Evolutionary conservation across 495 filamentous ascomycete genomes (phyloP).

Genomic region (Pyrenula massariospora): DNA sequence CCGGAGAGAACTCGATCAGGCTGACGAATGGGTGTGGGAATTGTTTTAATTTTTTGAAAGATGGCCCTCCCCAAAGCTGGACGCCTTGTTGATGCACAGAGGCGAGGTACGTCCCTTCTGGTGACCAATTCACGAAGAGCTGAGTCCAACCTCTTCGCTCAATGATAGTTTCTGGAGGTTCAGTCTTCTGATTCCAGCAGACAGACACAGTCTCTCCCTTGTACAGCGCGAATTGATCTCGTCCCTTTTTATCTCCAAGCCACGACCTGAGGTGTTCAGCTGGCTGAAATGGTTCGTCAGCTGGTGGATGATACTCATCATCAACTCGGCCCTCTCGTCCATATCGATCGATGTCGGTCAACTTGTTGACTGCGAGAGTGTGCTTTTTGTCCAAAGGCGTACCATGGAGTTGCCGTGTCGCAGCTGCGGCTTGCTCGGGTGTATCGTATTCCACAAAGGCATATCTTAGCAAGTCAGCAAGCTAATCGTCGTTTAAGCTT

Average conservation of each 20-base stretch:
- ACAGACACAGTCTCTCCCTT: constrained; percentile 81
- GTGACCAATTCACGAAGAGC: constrained; percentile 94
- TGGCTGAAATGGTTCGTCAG: constrained; percentile 68
- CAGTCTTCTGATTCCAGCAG: constrained; percentile 96
- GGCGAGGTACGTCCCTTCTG: constrained; percentile 82
- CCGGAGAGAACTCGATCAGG: constrained; percentile 88
- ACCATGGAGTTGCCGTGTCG: constrained; percentile 73
- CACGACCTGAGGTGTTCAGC: constrained; percentile 93
- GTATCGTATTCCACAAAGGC: constrained; percentile 95
- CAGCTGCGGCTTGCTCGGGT: constrained; percentile 78
- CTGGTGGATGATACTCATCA: constrained; percentile 72
- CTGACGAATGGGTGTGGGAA: constrained; percentile 94
- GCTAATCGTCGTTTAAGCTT: constrained; percentile 7
- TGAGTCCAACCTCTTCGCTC: constrained; percentile 95
- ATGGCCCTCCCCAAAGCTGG: constrained; percentile 86
- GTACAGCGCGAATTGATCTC: constrained; percentile 92
- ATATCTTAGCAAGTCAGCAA: constrained; percentile 39
- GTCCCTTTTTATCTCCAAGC: constrained; percentile 71
- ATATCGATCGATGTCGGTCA: constrained; percentile 94
- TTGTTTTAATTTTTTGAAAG: constrained; percentile 80
- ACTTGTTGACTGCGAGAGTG: constrained; percentile 89
- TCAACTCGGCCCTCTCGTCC: constrained; percentile 86
- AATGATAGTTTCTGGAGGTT: constrained; percentile 74
- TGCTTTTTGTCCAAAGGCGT: constrained; percentile 89
- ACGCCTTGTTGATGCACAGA: constrained; percentile 93